phyloP scores from a whole-genome alignment of 768 basidiomycete genomes.

The Lactifluus subvellereus region DNA sequence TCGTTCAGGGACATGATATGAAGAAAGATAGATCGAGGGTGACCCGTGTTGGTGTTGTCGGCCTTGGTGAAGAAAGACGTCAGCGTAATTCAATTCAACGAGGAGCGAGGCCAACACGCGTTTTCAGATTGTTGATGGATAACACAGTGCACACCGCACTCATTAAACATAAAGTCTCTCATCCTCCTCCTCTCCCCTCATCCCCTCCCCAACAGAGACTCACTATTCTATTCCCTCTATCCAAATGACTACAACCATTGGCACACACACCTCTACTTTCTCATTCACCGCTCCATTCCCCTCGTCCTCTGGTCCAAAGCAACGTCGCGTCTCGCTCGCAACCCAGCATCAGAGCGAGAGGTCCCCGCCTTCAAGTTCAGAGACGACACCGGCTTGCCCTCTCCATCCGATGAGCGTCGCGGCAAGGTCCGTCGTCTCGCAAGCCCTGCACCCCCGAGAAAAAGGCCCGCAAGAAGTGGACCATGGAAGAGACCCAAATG shows the following conservation, averaged over 20 bases:
- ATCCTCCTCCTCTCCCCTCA: neutral
- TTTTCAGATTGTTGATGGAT: constrained; percentile 22
- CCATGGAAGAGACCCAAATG: constrained; percentile 81
- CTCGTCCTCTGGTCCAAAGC: constrained; percentile 38
- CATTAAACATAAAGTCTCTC: constrained; percentile 2
- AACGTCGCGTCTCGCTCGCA: constrained; percentile 68
- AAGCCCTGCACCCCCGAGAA: constrained; percentile 48
- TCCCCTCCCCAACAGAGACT: neutral
- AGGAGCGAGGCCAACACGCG: constrained; percentile 21
- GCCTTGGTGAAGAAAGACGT: neutral
- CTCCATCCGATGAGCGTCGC: constrained; percentile 46
- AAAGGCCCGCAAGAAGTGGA: constrained; percentile 82
- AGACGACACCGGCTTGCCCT: constrained; percentile 59
- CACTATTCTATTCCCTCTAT: neutral
- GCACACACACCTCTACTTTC: constrained; percentile 44
- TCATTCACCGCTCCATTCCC: constrained; percentile 42
- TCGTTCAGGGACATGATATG: neutral
- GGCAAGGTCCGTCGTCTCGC: constrained; percentile 57
- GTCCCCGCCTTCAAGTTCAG: constrained; percentile 67
- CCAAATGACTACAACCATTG: constrained; percentile 16
- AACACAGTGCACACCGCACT: neutral
- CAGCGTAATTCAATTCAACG: neutral
- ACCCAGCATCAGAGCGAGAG: constrained; percentile 64
- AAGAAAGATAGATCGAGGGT: constrained; percentile 8
- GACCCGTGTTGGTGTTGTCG: too few species aligned